Evolutionary conservation across 805 yeast genomes (phyloP).

Genomic region (Grigorovia transvaalensis): DNA sequence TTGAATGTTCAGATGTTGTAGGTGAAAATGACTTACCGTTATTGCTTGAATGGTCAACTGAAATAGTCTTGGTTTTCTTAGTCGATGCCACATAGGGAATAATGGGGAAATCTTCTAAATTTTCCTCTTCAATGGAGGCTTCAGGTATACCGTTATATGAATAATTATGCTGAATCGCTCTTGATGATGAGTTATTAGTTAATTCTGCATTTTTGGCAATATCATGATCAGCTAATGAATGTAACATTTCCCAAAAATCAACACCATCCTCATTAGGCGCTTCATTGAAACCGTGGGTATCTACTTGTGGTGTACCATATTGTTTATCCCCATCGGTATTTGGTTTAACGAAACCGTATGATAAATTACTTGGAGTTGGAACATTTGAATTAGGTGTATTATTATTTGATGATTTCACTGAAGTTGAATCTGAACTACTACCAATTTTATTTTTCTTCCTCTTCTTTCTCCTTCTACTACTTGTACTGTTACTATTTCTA

Average conservation of each 20-base stretch:
- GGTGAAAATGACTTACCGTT: neutral
- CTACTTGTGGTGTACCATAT: neutral
- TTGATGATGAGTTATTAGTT: neutral
- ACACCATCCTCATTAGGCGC: constrained; percentile 43
- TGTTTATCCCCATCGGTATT: neutral
- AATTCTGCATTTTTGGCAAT: neutral
- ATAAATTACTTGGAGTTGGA: neutral
- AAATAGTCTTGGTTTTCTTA: neutral
- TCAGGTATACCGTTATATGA: neutral
- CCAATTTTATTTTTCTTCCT: constrained; percentile 6
- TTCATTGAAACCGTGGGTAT: neutral
- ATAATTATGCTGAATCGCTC: neutral
- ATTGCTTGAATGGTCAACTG: too few relatives aligned
- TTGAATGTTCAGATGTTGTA: neutral
- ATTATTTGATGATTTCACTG: neutral
- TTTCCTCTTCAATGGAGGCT: neutral
- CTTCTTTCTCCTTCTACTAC: constrained; percentile 1
- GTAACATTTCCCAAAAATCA: constrained; percentile 65
- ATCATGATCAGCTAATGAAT: constrained; percentile 37
- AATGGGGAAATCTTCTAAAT: neutral
- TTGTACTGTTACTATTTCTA: neutral
- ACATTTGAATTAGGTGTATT: neutral
- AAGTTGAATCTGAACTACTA: neutral
- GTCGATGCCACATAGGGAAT: neutral
- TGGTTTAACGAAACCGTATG: neutral